phyloP scores from a whole-genome alignment of 2,329 filamentous ascomycete species.

The Apiospora arundinis region DNA sequence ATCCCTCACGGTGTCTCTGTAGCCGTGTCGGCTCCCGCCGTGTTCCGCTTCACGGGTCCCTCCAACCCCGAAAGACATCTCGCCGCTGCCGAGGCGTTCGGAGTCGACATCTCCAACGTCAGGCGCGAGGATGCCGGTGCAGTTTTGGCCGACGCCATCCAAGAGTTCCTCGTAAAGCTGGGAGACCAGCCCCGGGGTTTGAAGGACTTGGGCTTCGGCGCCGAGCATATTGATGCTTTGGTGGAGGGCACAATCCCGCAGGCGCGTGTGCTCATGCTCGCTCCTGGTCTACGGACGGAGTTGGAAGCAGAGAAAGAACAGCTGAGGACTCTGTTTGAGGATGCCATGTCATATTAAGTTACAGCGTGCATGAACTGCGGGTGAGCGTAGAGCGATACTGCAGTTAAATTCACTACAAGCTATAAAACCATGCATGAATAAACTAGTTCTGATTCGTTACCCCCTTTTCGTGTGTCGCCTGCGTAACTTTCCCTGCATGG shows the following conservation, averaged over 20 bases:
- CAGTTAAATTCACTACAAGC: neutral
- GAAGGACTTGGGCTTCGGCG: constrained; percentile 80
- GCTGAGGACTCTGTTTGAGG: constrained; percentile 72
- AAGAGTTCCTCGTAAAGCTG: constrained; percentile 79
- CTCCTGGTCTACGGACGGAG: constrained; percentile 78
- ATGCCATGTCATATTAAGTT: constrained; percentile 51
- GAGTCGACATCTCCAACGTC: constrained; percentile 85
- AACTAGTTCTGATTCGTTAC: neutral
- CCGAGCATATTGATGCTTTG: constrained; percentile 77
- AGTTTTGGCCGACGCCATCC: constrained; percentile 82
- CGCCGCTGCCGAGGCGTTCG: constrained; percentile 86
- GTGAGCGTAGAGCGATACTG: neutral
- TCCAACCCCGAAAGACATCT: constrained; percentile 94
- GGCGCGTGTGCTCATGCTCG: constrained; percentile 86
- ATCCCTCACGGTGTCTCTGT: constrained; percentile 97
- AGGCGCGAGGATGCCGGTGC: constrained; percentile 90
- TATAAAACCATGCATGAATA: neutral
- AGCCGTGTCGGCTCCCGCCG: constrained; percentile 89
- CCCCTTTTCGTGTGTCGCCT: no score
- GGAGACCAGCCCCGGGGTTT: constrained; percentile 92
- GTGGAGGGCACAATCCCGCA: constrained; percentile 97
- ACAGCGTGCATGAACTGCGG: neutral
- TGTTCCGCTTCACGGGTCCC: constrained; percentile 90
- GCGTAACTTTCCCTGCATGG: no score
- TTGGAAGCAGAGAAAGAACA: constrained; percentile 75